Evolutionary conservation across 2,329 filamentous ascomycete species (phyloP).

Genomic region (Colletotrichum tabaci): DNA sequence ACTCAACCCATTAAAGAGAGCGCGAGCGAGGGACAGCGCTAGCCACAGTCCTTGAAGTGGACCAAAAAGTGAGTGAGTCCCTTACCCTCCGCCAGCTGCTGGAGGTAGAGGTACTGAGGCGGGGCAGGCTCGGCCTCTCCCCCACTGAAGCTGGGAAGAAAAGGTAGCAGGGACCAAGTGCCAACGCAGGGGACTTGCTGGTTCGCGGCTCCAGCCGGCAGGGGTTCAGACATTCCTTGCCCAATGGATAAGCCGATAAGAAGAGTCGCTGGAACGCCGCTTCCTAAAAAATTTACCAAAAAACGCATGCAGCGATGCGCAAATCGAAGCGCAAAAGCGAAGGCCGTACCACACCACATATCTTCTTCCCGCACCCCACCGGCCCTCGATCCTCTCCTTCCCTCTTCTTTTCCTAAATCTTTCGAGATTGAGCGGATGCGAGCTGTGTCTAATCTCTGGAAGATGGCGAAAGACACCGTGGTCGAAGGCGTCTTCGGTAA

Average conservation of each 20-base stretch:
- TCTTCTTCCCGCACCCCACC: constrained; percentile 17
- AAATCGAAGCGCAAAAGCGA: constrained; percentile 37
- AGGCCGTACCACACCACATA: constrained; percentile 13
- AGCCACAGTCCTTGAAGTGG: background rate
- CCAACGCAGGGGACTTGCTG: constrained; percentile 33
- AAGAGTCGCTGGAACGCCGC: constrained; percentile 23
- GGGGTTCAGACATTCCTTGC: constrained; percentile 7
- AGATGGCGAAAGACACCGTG: constrained; percentile 68
- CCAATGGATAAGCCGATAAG: constrained; percentile 43
- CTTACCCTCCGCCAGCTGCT: background rate
- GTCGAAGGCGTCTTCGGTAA: constrained; percentile 73
- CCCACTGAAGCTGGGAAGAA: constrained; percentile 32
- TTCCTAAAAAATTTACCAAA: constrained; percentile 38
- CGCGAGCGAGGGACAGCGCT: constrained; percentile 10
- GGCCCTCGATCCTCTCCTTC: constrained; percentile 1
- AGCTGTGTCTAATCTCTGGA: constrained; percentile 52
- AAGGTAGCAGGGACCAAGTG: constrained; percentile 1
- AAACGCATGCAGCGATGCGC: constrained; percentile 35
- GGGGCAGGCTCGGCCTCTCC: constrained; percentile 32
- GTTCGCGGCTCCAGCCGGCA: constrained; percentile 11
- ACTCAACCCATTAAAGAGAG: constrained; percentile 33
- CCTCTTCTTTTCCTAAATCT: constrained; percentile 3
- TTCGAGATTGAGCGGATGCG: constrained; percentile 49
- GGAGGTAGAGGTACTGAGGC: constrained; percentile 10
- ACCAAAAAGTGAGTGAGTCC: too few relatives aligned